Evolutionary conservation across 495 filamentous ascomycete species (phyloP).

Genomic region (Hapsidospora chrysogenum): DNA sequence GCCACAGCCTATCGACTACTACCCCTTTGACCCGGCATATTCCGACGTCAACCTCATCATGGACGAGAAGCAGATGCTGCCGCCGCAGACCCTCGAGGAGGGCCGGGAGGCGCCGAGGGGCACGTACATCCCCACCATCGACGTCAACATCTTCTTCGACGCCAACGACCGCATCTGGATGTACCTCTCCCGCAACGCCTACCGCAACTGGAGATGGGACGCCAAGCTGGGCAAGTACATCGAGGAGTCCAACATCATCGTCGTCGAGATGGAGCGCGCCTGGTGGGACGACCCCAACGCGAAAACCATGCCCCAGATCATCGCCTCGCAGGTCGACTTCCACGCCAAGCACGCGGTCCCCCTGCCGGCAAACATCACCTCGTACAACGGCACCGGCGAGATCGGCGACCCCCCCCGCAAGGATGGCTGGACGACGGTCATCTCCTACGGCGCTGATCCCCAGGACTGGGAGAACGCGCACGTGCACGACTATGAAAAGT

Average conservation of each 20-base stretch:
- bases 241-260: slow-evolving; percentile 3
- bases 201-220: slow-evolving; percentile 3
- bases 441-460: slow-evolving; percentile 3
- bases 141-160: slow-evolving; percentile 4
- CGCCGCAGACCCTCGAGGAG: slow-evolving; percentile 1
- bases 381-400: slow-evolving; percentile 3
- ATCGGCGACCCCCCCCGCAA: background rate
- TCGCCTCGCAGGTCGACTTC: background rate
- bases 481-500: slow-evolving; percentile 1
- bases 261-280: slow-evolving; percentile 1
- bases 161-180: slow-evolving; percentile 1
- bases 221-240: slow-evolving; percentile 2
- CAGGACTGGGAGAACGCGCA: slow-evolving; percentile 3
- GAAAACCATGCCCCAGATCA: slow-evolving; percentile 1
- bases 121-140: slow-evolving; percentile 3
- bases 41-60: slow-evolving; percentile 3
- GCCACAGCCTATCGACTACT: slow-evolving; percentile 1
- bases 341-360: slow-evolving; percentile 1
- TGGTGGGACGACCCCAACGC: slow-evolving; percentile 3
- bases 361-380: slow-evolving; percentile 2
- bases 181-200: slow-evolving; percentile 3
- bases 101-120: slow-evolving; percentile 1
- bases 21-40: slow-evolving; percentile 1
- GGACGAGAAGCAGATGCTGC: slow-evolving; percentile 3
- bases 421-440: slow-evolving; percentile 2